Percentiles rank a stretch among this genome's conserved stretches.
Evolutionary conservation across 2,329 filamentous ascomycete genomes (phyloP).

Genomic region (Xylariales sp.): DNA sequence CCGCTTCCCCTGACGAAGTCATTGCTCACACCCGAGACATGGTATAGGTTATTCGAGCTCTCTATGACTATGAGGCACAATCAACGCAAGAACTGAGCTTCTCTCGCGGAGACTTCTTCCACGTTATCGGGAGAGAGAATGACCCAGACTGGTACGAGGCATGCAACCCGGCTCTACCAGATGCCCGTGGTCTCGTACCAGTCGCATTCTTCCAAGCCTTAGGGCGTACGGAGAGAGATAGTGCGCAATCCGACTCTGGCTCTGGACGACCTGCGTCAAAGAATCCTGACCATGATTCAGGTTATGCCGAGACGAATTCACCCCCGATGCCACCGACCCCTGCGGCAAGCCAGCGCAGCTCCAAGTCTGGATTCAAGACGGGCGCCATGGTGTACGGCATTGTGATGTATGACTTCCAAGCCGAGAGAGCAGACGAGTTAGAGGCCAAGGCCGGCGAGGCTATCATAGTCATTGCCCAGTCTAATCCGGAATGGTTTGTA

Average conservation of each 20-base stretch:
- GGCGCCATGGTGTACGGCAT: slow-evolving; percentile 95
- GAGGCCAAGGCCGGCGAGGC: slow-evolving; percentile 93
- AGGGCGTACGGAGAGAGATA: slow-evolving; percentile 88
- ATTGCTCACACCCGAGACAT: slow-evolving; percentile 17
- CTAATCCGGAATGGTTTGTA: slow-evolving; percentile 98
- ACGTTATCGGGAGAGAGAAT: slow-evolving; percentile 94
- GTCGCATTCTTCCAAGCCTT: slow-evolving; percentile 91
- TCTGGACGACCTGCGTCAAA: slow-evolving; percentile 46
- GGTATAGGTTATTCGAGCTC: slow-evolving; percentile 84
- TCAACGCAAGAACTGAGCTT: slow-evolving; percentile 80
- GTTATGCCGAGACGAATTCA: slow-evolving; percentile 62
- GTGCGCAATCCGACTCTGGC: slow-evolving; percentile 62
- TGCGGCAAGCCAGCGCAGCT: slow-evolving; percentile 40
- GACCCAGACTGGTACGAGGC: slow-evolving; percentile 97
- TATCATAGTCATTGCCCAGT: slow-evolving; percentile 97
- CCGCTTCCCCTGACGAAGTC: not conserved
- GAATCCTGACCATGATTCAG: slow-evolving; percentile 80
- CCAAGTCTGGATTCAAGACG: slow-evolving; percentile 46
- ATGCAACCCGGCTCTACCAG: slow-evolving; percentile 86
- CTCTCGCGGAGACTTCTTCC: slow-evolving; percentile 93
- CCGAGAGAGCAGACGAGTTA: slow-evolving; percentile 90
- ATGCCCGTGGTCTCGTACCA: slow-evolving; percentile 85
- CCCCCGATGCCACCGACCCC: slow-evolving; percentile 27
- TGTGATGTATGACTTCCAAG: slow-evolving; percentile 94
- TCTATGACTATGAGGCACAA: slow-evolving; percentile 85